Evolutionary conservation across 2,329 filamentous ascomycete species (phyloP), one percentile per base, ranked within the genome.

Genomic region (Rhynchosporium graminicola): DNA sequence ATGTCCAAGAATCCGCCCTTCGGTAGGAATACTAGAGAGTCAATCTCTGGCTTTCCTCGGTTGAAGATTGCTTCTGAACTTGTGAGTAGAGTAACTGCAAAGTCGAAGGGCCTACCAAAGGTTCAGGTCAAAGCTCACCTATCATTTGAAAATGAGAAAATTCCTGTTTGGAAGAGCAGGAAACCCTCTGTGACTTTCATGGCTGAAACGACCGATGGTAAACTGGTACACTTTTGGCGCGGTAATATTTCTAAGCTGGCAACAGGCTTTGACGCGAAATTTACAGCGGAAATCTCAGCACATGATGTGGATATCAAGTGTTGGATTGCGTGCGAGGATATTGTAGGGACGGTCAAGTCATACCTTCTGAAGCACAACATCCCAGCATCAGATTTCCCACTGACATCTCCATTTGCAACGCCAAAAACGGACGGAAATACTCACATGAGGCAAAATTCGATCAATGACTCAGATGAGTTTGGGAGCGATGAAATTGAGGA

Each of bases 1-100:
- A 75, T 96, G 52, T 88, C 87, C 66, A 88, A 89, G 59, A 92
- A 96, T 67, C 91, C 92, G 0, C 92, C 94, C 0, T 97, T 90
- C 72, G 95, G 94, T 0, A 82, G 84, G 50, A 88, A 87, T 47
- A 73, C 96, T 47, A 77, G 90, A 13, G 83, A 86, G 12, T 79
- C 80, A 26, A 76, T 95, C 9, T 83, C 82, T 1, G 80, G 81
- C 0, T 98, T 97, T 69, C 95, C 95, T 12, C 74, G 75, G 3
- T 71, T 87, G 20, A 77, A 70, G 0, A 64, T 86, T 42, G 70
- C 74, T 12, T 72, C 77, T 40, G 75, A 78, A 7, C 66, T 78
- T 15, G 55, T 76, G 40, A 63, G 64, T 3, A 65, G 58, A 55
- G 33, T 71, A 62, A 64, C 65, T 36, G 48, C 65, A 67, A 69